A percentile compares a stretch with the other conserved stretches of the same genome.
Conservation (phyloP, 78 protist species). For the Dictyostelium firmibasis region DNA sequence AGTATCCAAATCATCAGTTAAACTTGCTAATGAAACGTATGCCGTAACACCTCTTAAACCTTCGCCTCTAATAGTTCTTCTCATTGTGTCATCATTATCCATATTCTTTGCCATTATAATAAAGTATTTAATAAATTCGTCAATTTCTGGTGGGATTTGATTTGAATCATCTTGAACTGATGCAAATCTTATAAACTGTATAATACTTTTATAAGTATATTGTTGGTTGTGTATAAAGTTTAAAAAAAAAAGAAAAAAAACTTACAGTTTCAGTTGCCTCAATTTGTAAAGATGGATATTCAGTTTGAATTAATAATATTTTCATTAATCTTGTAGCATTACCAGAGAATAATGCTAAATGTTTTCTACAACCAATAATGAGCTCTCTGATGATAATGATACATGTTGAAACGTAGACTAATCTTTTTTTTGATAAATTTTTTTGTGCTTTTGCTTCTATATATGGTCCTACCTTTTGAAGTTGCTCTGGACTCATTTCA, state of each 20-base stretch:
- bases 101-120: constrained; percentile 43
- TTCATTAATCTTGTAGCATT: constrained; percentile 43
- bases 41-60: constrained; percentile 61
- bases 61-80: constrained; percentile 44
- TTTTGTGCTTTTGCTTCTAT: constrained; percentile 29
- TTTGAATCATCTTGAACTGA: constrained; percentile 46
- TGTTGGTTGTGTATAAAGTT: too few species aligned
- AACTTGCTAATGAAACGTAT: constrained; percentile 31
- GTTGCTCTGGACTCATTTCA: constrained; percentile 68
- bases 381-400: constrained; percentile 47
- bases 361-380: constrained; percentile 22
- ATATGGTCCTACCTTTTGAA: constrained; percentile 71
- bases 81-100: neutral
- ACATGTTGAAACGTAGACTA: constrained; percentile 41
- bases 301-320: constrained; percentile 11
- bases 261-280: constrained; percentile 77
- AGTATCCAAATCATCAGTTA: constrained; percentile 49
- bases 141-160: constrained; percentile 35
- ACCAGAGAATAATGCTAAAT: constrained; percentile 15
- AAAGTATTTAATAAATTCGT: constrained; percentile 47
- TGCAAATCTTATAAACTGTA: constrained; percentile 51
- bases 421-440: constrained; percentile 42
- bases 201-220: too few species aligned
- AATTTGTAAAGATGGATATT: constrained; percentile 22
- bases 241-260: too few species aligned